Base-by-base conservation (phyloP, 2,329 filamentous ascomycete genomes). In the Calonectria naviculata region DNA sequence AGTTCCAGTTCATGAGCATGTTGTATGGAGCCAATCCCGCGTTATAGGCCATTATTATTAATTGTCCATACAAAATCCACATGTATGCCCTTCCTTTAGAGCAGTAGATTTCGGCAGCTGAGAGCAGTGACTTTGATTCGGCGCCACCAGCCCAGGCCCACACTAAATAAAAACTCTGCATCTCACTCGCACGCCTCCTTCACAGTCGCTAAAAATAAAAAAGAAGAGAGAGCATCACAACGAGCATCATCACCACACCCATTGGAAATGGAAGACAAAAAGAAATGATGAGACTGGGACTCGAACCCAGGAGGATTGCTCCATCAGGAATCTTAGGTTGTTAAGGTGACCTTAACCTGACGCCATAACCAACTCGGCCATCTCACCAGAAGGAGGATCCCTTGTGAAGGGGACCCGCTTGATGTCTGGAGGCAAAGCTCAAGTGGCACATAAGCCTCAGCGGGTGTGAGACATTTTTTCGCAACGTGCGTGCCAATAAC, bases 361-460 rank as follows among this genome's bases (percentile, higher is more conserved):
- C 72, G 72, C 72, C 72, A 74, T 74, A 74, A 74, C 72, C 72
- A 74, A 74, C 73, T 74, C 73, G 73, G 73, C 73, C 73, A 74
- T 74, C 71, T 74, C 68, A 73, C 73, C 73, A 31, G 46, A 60
- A 31, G 10, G 31, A 52, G 34, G 65, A 38, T 58, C 31, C 15
- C 34, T 36, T 36, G 5, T 4, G n/a, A 17, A n/a, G 38, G 26
- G 60, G 72, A 72, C 47, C 72, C 72, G 67, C 72, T 72, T 71
- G 67, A 65, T 71, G 65, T 10, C 19, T 5, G 9, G 34, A 17
- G 7, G 10, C 2, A n/a, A 62, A 68, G 58, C 34, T n/a, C 46
- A 70, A 61, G 44, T 36, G 29, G 24, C 26, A 26, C 64, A 71
- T 73, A 71, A 67, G 42, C 41, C 60, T n/a, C 17, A n/a, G n/a